Evolutionary conservation across 225 moss, liverwort and hornwort genomes (phyloP).

Genomic region (Lunularia cruciata): DNA sequence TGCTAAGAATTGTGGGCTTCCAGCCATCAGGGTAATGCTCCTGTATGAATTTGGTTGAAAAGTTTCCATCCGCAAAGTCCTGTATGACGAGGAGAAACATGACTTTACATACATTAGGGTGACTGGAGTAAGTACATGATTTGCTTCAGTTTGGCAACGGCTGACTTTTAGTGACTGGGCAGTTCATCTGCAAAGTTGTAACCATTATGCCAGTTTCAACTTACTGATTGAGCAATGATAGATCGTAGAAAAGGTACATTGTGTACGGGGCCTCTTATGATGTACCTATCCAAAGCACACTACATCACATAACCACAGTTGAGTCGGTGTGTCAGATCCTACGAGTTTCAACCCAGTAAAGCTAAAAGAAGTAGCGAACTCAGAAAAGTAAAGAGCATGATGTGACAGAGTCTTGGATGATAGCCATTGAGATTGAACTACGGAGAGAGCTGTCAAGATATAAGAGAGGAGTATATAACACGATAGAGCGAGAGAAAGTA

Average conservation of each 20-base stretch:
- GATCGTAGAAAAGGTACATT: slow-evolving; percentile 45
- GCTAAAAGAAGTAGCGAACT: too few relatives aligned
- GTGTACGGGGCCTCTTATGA: slow-evolving; percentile 36
- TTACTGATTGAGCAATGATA: slow-evolving; percentile 36
- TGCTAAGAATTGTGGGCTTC: slow-evolving; percentile 25
- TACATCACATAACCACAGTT: slow-evolving; percentile 8
- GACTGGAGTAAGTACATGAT: not conserved
- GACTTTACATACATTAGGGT: not conserved
- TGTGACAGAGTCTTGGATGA: too few relatives aligned
- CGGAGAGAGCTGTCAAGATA: too few relatives aligned
- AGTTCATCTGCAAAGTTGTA: not conserved
- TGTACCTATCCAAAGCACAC: slow-evolving; percentile 47
- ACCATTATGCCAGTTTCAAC: not conserved
- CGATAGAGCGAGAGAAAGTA: too few relatives aligned
- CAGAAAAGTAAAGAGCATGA: too few relatives aligned
- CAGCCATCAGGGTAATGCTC: slow-evolving; percentile 49
- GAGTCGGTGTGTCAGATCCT: not conserved
- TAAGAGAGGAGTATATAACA: too few relatives aligned
- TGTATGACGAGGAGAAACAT: slow-evolving; percentile 14
- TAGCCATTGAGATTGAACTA: too few relatives aligned
- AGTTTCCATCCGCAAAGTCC: slow-evolving; percentile 35
- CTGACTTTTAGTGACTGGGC: not conserved
- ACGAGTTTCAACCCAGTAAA: not conserved
- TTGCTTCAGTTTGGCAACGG: not conserved
- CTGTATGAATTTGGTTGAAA: slow-evolving; percentile 47